Conservation (phyloP, 352 stramenopile genomes). For the Pelagophyceae sp. region DNA sequence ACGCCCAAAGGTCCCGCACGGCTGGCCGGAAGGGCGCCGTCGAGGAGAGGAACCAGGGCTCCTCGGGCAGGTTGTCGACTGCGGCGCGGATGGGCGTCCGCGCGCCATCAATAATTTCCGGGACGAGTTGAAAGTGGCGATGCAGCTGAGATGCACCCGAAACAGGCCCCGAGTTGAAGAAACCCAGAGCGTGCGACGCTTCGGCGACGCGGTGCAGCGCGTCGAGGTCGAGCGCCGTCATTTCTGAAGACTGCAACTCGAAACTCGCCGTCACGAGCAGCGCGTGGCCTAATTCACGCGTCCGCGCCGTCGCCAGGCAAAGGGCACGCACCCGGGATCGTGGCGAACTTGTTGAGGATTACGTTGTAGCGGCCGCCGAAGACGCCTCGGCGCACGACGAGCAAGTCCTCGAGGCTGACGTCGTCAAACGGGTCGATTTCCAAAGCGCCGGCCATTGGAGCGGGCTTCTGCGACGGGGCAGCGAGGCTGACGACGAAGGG, state of each 20-base stretch:
- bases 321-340: too few species aligned
- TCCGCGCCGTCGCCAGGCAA: too few species aligned
- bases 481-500: neutral
- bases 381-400: neutral
- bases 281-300: too few species aligned
- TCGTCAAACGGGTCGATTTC: neutral
- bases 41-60: neutral
- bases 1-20: neutral
- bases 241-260: neutral
- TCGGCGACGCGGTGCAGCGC: neutral
- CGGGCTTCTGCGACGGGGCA: neutral
- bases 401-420: neutral
- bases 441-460: neutral
- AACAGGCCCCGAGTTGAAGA: neutral
- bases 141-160: neutral
- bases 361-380: slow-evolving; percentile 7
- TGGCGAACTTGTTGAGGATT: slow-evolving; percentile 16
- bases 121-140: slow-evolving; percentile 16
- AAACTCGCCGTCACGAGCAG: neutral
- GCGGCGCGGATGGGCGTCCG: neutral
- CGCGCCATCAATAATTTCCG: neutral
- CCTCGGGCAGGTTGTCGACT: neutral
- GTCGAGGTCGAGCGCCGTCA: neutral
- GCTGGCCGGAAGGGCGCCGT: neutral
- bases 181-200: neutral